Conservation (phyloP, 768 basidiomycete species). For the Trametes gibbosa region DNA sequence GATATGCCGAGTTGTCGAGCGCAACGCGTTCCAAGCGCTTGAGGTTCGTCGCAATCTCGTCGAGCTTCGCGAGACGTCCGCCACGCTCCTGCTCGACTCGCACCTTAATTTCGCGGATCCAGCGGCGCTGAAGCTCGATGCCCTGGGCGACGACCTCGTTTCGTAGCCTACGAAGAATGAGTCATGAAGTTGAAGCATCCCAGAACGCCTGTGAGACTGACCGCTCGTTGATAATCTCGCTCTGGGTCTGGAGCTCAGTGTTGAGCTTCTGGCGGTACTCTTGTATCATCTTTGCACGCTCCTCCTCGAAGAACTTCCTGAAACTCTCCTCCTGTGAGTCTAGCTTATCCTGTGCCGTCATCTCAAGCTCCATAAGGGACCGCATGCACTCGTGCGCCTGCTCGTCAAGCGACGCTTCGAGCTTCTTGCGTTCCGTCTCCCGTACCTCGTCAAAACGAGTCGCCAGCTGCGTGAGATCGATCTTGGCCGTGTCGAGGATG, state of each 20-base stretch:
- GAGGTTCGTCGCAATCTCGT: conserved; percentile 85
- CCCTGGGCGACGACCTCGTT: conserved; percentile 96
- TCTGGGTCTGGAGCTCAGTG: conserved; percentile 80
- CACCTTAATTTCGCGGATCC: conserved; percentile 95
- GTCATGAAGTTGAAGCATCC: background rate
- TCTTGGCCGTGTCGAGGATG: conserved; percentile 78
- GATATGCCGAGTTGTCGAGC: conserved; percentile 84
- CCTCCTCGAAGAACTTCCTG: conserved; percentile 75
- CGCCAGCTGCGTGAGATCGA: conserved; percentile 76
- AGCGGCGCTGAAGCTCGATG: conserved; percentile 93
- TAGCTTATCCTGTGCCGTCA: conserved; percentile 82
- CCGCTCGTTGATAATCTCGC: conserved; percentile 94
- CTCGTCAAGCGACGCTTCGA: conserved; percentile 71
- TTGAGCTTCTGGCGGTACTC: conserved; percentile 86
- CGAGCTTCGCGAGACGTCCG: conserved; percentile 90
- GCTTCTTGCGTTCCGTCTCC: conserved; percentile 68
- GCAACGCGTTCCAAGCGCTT: conserved; percentile 91
- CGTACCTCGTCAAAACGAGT: conserved; percentile 75
- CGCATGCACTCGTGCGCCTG: conserved; percentile 81
- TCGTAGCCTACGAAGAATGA: conserved; percentile 58
- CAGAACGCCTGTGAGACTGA: conserved; percentile 33
- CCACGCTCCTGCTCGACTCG: conserved; percentile 96
- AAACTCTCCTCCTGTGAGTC: conserved; percentile 85
- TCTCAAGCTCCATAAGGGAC: conserved; percentile 78
- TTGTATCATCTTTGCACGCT: conserved; percentile 66